phyloP scores from a whole-genome alignment of 148 eudicot species.

The Vaccinium myrtillus region DNA sequence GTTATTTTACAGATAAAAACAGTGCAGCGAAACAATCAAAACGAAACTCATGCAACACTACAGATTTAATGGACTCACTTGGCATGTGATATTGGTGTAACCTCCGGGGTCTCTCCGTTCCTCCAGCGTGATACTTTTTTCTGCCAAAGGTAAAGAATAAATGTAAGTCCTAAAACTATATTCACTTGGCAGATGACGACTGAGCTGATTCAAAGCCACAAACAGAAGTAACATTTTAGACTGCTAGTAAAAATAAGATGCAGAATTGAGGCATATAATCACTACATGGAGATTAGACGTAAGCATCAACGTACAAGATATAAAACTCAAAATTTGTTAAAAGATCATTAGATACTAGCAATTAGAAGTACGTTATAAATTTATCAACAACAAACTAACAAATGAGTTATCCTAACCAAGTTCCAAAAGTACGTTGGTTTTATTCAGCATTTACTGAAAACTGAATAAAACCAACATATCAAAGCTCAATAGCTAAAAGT shows the following conservation, averaged over 20 bases:
- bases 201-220: neutral
- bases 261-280: neutral
- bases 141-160: conserved; percentile 37
- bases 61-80: conserved; percentile 45
- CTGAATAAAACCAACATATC: too few species aligned
- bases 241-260: neutral
- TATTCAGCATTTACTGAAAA: neutral
- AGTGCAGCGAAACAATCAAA: conserved; percentile 1
- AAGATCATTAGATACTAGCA: neutral
- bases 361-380: neutral
- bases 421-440: neutral
- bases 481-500: too few species aligned
- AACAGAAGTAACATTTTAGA: neutral
- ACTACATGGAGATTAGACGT: neutral
- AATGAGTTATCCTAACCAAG: neutral
- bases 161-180: conserved; percentile 7
- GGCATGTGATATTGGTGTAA: conserved; percentile 68
- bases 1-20: conserved; percentile 6
- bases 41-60: neutral
- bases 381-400: neutral
- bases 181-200: neutral
- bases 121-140: conserved; percentile 82
- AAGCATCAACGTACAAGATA: neutral
- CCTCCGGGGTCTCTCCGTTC: conserved; percentile 75
- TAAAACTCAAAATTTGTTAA: neutral